Evolutionary conservation across 257 asterid species (phyloP), one percentile per base, ranked within the genome.

Genomic region (Scutellaria barbata): DNA sequence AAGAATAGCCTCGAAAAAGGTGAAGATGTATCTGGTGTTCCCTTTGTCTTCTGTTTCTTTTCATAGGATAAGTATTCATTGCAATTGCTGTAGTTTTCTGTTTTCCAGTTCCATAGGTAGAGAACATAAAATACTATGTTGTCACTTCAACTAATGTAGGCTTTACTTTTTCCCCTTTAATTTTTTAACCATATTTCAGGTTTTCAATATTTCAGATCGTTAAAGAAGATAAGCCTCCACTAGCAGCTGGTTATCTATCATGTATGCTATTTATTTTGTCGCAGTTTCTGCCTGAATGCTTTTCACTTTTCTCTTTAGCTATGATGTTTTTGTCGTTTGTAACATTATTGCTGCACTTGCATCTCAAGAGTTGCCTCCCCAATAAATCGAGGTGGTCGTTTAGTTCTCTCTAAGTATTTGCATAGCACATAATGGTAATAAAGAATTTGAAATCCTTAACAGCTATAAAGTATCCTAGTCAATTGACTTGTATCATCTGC

Each of bases 121-220:
- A 66, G 58, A 53, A 42, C 17, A 17, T 40, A 57, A 45, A 18
- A 16, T 11, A 53, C 43, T 45, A 30, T 60, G 46, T 66, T 40
- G 8, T 63, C 56, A 47, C 37, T 56, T 69, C 59, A 18, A 12
- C 14, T 16, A 30, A 59, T 63, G 53, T 13, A 50, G 81, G 46
- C 39, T 41, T 65, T 64, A 61, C 33, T 56, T 65, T 72, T 42
- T 17, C 18, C 33, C 53, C 58, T 45, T 43, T 17, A 37, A 58
- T 65, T 33, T 68, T 55, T 83, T 69, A 53, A 58, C 69, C 68
- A 56, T 65, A 2, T 82, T 85, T 75, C 88, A 94, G 99, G 99
- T 91, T 85, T 80, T 75, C 84, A 20, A 83, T 83, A 67, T 91
- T 94, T 85, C 99, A 88, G 89, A 80, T 84, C 45, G 85, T 89